Evolutionary conservation across 352 stramenopile species (phyloP).

Genomic region (Pythium volutum): DNA sequence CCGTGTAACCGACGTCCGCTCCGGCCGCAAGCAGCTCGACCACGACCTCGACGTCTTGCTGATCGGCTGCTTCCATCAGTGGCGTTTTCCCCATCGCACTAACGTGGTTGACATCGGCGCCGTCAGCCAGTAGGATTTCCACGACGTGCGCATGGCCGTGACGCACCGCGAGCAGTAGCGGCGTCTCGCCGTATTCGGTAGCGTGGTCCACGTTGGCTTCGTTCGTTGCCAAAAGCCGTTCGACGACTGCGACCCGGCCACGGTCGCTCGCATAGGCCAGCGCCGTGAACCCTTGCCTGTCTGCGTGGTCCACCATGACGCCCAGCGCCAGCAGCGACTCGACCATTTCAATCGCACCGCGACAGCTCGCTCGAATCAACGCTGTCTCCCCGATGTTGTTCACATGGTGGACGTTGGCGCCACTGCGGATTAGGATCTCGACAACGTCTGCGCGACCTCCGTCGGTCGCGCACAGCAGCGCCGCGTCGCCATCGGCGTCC

Average conservation of each 20-base stretch:
- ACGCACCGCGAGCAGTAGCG: background rate
- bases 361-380: background rate
- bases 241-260: background rate
- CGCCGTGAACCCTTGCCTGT: background rate
- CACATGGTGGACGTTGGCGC: background rate
- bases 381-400: background rate
- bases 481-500: background rate
- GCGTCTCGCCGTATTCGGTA: background rate
- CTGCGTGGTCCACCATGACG: background rate
- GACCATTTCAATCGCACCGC: background rate
- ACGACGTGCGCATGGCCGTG: background rate
- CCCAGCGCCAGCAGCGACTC: background rate
- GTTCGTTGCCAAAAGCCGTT: too few species aligned
- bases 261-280: background rate
- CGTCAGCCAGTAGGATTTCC: background rate
- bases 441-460: background rate
- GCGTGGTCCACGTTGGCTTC: background rate
- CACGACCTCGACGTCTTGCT: background rate
- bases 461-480: background rate
- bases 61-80: background rate
- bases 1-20: background rate
- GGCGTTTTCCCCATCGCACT: background rate
- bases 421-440: background rate
- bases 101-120: background rate
- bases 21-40: background rate